A percentile compares a stretch with the other conserved stretches of the same genome.
These are phyloP conservation scores for Cladosporium sp. DNA, from an alignment of 2,329 filamentous ascomycete species.

Conservation along the genomic window DNA sequence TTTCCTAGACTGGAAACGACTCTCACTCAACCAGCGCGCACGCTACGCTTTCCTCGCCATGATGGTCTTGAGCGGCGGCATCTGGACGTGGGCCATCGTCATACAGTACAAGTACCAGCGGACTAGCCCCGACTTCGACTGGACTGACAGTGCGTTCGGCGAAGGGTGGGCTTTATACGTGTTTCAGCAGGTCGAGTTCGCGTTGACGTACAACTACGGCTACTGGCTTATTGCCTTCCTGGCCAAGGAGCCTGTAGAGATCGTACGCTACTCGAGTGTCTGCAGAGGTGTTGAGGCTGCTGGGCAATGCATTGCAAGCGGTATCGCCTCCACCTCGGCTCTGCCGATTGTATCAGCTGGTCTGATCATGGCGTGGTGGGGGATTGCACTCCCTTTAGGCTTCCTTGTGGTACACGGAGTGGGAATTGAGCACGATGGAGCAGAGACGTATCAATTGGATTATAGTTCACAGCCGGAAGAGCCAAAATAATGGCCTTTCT, in stretches of 20 bases:
- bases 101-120: constrained; percentile 56
- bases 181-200: constrained; percentile 1
- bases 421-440: too few relatives aligned
- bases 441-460: too few relatives aligned
- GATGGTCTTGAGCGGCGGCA: constrained; percentile 57
- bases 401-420: too few relatives aligned
- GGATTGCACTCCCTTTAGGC: too few relatives aligned
- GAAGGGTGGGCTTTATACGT: constrained; percentile 48
- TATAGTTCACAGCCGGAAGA: too few relatives aligned
- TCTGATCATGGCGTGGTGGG: too few relatives aligned
- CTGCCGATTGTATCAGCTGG: neutral
- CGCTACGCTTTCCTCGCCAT: constrained; percentile 53
- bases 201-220: neutral
- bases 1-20: constrained; percentile 37
- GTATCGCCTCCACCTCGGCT: neutral
- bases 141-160: constrained; percentile 60
- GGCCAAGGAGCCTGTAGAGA: neutral
- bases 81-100: constrained; percentile 68
- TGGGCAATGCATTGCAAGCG: neutral
- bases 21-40: constrained; percentile 48
- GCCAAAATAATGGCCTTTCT: too few relatives aligned
- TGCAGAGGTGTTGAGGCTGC: neutral
- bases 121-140: constrained; percentile 61
- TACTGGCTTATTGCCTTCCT: neutral
- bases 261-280: neutral